phyloP scores from a whole-genome alignment of 75 land plant genomes.

The Picea glauca region DNA sequence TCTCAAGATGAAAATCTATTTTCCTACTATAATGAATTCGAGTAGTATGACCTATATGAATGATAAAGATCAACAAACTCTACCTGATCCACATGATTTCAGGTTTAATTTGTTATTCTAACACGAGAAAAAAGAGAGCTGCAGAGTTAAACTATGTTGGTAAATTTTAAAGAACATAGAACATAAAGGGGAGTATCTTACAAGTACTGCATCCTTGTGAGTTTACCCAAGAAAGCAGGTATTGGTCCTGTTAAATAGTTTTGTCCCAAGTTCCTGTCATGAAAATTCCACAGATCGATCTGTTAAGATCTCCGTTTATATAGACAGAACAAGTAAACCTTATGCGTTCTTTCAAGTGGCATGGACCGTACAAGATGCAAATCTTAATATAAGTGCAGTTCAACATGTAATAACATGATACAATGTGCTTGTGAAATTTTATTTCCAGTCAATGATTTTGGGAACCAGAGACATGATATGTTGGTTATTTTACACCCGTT shows the following conservation, averaged over 20 bases:
- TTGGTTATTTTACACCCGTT: too few species aligned
- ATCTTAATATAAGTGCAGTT: not conserved
- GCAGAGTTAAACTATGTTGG: too few species aligned
- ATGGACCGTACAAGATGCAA: not conserved
- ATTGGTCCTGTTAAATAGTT: slow-evolving; percentile 43
- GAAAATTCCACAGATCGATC: not conserved
- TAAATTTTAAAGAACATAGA: too few species aligned
- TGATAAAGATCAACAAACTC: too few species aligned
- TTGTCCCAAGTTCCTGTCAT: slow-evolving; percentile 21
- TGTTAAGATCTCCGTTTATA: not conserved
- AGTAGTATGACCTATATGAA: too few species aligned
- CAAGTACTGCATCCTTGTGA: slow-evolving; percentile 28
- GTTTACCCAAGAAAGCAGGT: slow-evolving; percentile 39
- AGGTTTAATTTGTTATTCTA: too few species aligned
- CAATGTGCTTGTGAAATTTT: not conserved
- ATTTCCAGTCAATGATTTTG: too few species aligned
- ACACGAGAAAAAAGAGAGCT: too few species aligned
- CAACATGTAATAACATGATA: not conserved
- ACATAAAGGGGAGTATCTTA: slow-evolving; percentile 10
- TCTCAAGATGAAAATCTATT: too few species aligned
- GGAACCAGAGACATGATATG: too few species aligned
- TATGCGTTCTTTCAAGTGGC: not conserved
- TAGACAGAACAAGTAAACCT: not conserved
- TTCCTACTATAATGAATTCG: too few species aligned
- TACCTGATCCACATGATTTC: too few species aligned